Conservation (phyloP, 2,329 filamentous ascomycete species). For the Lasiodiplodia gonubiensis region DNA sequence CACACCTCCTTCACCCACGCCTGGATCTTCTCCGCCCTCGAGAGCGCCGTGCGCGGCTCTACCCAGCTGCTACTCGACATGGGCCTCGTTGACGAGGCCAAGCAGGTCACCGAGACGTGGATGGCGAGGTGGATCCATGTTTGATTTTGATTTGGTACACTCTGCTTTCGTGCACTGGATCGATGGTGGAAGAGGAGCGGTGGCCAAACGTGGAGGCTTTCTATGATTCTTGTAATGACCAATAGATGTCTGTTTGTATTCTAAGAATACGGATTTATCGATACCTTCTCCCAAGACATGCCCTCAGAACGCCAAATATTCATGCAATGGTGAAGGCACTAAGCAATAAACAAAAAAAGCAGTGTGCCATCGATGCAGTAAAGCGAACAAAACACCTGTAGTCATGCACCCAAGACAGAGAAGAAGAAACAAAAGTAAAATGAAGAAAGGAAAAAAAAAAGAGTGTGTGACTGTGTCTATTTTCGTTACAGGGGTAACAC, state of each 20-base stretch:
- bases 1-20: conserved; percentile 75
- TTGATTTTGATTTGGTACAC: conserved; percentile 32
- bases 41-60: conserved; percentile 69
- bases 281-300: too few species aligned
- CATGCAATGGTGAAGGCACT: too few species aligned
- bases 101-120: conserved; percentile 67
- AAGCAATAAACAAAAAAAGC: neutral
- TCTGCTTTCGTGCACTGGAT: too few species aligned
- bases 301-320: too few species aligned
- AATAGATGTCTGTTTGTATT: neutral
- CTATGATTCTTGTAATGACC: neutral
- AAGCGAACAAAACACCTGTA: too few species aligned
- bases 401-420: too few species aligned
- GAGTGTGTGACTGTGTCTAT: neutral
- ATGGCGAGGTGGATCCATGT: conserved; percentile 71
- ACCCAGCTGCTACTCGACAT: conserved; percentile 68
- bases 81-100: conserved; percentile 73
- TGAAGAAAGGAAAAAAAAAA: too few species aligned
- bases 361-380: neutral
- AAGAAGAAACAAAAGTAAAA: too few species aligned
- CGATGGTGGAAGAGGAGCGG: too few species aligned
- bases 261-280: neutral
- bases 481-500: neutral
- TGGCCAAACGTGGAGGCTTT: too few species aligned
- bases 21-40: conserved; percentile 71